Evolutionary conservation across 306 rosid species (phyloP), one percentile per base, ranked within the genome.

Genomic region (Acacia crassicarpa): DNA sequence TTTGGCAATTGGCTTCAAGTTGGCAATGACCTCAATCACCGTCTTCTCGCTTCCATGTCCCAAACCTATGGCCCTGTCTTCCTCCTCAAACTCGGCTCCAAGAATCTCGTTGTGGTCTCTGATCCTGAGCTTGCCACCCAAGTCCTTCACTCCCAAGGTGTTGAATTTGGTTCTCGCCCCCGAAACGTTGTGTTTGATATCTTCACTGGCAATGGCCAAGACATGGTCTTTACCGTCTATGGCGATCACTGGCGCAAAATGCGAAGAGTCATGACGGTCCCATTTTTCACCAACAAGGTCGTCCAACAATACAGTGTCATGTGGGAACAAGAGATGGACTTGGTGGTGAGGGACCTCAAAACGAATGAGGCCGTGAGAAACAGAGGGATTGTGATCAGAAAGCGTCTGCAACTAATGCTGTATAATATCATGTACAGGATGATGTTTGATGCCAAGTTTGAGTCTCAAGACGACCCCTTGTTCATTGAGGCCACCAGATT

Each of bases 221-320:
- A 94, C 86, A 94, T 92, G 98, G 98, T 94, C 19, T 94, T 94
- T 85, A 92, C 95, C 0, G 68, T 89, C 0, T 92, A 92, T 2
- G 97, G 97, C 0, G 94, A 94, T 13, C 97, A 94, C 16, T 94
- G 97, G 98, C 91, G 97, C 43, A 94, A 92, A 75, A 94, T 94
- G 97, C 89, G 97, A 0, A 79, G 98, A 27, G 91, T 92, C 53
- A 94, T 94, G 98, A 91, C 97, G 0, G 72, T 92, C 19, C 94
- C 98, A 0, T 92, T 94, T 44, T 94, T 94, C 89, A 94, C 98
- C 4, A 94, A 92, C 87, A 94, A 91, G 83, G 98, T 92, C 35
- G 95, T 94, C 44, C 89, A 92, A 4, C 83, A 84, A 2, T 87
- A 91, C 41, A 91, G 98, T 82, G 73, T 62, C 41, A 92, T 87